A percentile compares a stretch with the other conserved stretches of the same genome.
These are phyloP conservation scores for Aspergillus bertholletiae DNA, from an alignment of 495 filamentous ascomycete species.

Conservation along the genomic window DNA sequence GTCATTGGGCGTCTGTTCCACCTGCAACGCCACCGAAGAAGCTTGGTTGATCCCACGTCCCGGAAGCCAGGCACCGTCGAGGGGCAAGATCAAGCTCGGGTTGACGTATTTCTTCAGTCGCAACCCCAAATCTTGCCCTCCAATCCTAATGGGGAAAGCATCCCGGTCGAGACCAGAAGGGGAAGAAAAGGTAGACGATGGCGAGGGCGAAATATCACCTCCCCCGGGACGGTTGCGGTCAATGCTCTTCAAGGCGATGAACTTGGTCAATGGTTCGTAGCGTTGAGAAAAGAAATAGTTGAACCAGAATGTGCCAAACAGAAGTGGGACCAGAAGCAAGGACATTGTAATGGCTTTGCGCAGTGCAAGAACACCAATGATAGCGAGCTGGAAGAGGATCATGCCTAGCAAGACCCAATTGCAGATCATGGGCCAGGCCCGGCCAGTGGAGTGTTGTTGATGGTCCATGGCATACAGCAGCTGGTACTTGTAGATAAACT, in stretches of 20 bases:
- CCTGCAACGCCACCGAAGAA: no score
- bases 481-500: slow-evolving; percentile 97
- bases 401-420: slow-evolving; percentile 81
- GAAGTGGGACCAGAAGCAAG: slow-evolving; percentile 68
- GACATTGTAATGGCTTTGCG: slow-evolving; percentile 66
- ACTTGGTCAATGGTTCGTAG: slow-evolving; percentile 83
- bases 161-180: slow-evolving; percentile 45
- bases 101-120: slow-evolving; percentile 46
- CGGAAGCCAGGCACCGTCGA: slow-evolving; percentile 45
- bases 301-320: slow-evolving; percentile 80
- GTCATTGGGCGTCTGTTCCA: no score
- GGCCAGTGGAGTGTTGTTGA: slow-evolving; percentile 88
- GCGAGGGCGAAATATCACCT: slow-evolving; percentile 35
- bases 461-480: slow-evolving; percentile 98
- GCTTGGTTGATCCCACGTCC: no score
- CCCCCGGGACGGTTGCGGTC: slow-evolving; percentile 51
- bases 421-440: slow-evolving; percentile 93
- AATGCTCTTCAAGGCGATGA: slow-evolving; percentile 87
- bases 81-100: slow-evolving; percentile 42
- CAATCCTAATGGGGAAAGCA: slow-evolving; percentile 36
- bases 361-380: slow-evolving; percentile 83
- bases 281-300: slow-evolving; percentile 67
- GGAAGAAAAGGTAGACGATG: slow-evolving; percentile 38
- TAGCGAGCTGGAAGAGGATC: slow-evolving; percentile 83
- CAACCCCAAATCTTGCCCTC: slow-evolving; percentile 36